Conservation (phyloP, 495 filamentous ascomycete species). For the Chlorociboria aeruginascens region DNA sequence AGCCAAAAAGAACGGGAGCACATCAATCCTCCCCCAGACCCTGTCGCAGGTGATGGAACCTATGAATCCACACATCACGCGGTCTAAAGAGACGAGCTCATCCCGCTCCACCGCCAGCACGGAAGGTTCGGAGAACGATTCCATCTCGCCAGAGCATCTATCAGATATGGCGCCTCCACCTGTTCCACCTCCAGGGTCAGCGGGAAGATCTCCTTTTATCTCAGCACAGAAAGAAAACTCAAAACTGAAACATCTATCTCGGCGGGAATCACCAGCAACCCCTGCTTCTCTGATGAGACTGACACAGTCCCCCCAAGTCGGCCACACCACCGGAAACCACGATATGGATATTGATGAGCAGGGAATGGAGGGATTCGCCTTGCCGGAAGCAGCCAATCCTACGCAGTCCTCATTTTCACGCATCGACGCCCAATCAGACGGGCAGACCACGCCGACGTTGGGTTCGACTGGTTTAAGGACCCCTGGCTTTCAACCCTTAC, state of each 20-base stretch:
- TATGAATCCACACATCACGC: not conserved
- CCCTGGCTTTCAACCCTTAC: constrained; percentile 29
- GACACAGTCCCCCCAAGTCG: constrained; percentile 5
- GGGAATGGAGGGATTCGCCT: constrained; percentile 16
- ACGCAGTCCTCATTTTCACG: constrained; percentile 29
- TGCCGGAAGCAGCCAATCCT: constrained; percentile 19
- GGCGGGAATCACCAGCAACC: constrained; percentile 47
- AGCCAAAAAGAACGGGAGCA: constrained; percentile 31
- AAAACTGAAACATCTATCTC: constrained; percentile 1
- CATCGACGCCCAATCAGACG: constrained; percentile 31
- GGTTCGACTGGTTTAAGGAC: constrained; percentile 24
- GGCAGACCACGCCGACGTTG: constrained; percentile 23
- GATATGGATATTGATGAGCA: constrained; percentile 17
- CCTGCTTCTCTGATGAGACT: constrained; percentile 70
- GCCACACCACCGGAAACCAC: not conserved
- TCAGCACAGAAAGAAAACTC: constrained; percentile 6
- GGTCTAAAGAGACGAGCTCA: constrained; percentile 18
- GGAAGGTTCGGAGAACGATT: constrained; percentile 29
- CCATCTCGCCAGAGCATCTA: constrained; percentile 41
- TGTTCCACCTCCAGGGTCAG: constrained; percentile 35
- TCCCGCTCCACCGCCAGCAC: constrained; percentile 15
- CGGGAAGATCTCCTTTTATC: constrained; percentile 34
- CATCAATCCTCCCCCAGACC: constrained; percentile 42
- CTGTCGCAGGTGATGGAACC: constrained; percentile 36
- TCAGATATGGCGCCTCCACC: constrained; percentile 48